Evolutionary conservation across 345 rosid species (phyloP).

Genomic region (Eutrema yunnanense): DNA sequence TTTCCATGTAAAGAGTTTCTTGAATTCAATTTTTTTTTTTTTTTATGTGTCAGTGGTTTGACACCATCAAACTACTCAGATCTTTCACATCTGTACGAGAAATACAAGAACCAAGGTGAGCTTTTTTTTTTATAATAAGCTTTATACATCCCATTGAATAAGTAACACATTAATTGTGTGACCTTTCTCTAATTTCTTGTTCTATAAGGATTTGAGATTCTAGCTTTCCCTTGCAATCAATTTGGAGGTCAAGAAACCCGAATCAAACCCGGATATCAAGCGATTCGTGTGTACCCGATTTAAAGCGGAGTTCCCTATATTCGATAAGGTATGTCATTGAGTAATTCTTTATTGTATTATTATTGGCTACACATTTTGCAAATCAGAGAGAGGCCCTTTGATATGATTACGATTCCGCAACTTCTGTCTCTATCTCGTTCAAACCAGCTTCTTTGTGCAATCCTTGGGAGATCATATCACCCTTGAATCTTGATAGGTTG

Average conservation of each 20-base stretch:
- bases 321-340: conserved; percentile 51
- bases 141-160: not conserved
- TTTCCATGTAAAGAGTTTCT: not conserved
- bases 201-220: conserved; percentile 64
- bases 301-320: conserved; percentile 84
- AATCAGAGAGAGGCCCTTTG: not conserved
- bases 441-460: too few species aligned
- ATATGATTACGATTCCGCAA: too few species aligned
- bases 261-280: conserved; percentile 66
- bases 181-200: not conserved
- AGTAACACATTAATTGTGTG: not conserved
- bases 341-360: not conserved
- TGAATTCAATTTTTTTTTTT: not conserved
- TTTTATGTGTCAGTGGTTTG: conserved; percentile 51
- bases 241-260: conserved; percentile 90
- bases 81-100: conserved; percentile 63
- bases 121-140: not conserved
- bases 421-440: too few species aligned
- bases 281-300: conserved; percentile 65
- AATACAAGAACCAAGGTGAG: conserved; percentile 82
- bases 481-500: not conserved
- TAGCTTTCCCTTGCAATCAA: conserved; percentile 94
- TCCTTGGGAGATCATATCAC: too few species aligned
- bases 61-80: conserved; percentile 80
- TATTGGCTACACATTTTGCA: not conserved